Evolutionary conservation across 257 asterid species (phyloP), one percentile per base, ranked within the genome.

Genomic region (Schizonepeta tenuifolia): DNA sequence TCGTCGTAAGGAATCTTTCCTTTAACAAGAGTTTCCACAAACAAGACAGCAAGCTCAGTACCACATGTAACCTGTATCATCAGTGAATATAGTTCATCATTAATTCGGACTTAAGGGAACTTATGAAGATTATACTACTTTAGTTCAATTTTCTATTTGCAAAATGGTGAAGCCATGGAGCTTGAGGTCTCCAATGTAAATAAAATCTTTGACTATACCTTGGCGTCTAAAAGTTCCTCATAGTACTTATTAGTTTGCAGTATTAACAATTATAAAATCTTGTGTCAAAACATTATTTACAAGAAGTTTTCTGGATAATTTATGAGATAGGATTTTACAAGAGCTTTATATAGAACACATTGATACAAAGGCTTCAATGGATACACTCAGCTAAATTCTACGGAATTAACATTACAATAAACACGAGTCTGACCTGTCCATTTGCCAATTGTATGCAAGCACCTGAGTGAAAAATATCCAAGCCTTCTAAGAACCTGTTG

Each of bases 41-140:
- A 94, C 83, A 87, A 35, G 75, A 89, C 83, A 62, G 97, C 97
- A 82, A 94, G 97, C 89, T 94, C 99, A 49, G 95, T 87, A 71
- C 97, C 99, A 81, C 99, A 94, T 5, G 96, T 94, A 66, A 89
- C 88, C 99, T 94, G 80, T 67, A 74, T 60, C 61, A 77, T 71
- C 54, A 38, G 62, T 18, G 65, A 43, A 26, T 7, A 41, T 38
- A 17, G 24, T 54, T 74, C 49, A 62, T 76, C 26, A 73, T 49
- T 21, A 36, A 28, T 63, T 17, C 31, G 50, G 59, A 53, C 7
- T 60, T 17, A 36, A 55, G 12, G 63, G 33, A 81, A 46, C 36
- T 51, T 49, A 22, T 5, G 41, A 70, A 41, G 58, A 70, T 50
- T 53, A 51, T 22, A 59, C 24, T 60, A 72, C 72, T 18, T 49